Evolutionary conservation across 2,329 filamentous ascomycete genomes (phyloP), one percentile per base, ranked within the genome.

Genomic region (Alternaria rosae): DNA sequence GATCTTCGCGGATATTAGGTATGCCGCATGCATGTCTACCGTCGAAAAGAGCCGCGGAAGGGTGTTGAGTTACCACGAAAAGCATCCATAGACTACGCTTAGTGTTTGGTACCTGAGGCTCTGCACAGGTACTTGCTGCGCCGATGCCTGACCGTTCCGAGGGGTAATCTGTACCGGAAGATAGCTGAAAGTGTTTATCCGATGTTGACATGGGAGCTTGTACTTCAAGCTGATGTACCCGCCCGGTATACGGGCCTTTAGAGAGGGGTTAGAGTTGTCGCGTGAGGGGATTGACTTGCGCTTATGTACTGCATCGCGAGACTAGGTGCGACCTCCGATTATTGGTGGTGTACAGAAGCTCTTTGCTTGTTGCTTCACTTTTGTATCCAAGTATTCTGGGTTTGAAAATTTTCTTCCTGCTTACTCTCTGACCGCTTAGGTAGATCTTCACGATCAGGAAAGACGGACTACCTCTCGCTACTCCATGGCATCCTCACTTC

Each of bases 1-100:
- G 20, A 38, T 55, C 20, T 55, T 17, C 25, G 20, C 21, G 42
- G 51, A 51, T 32, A 38, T 51, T 51, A 51, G 28, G 30, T 38
- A 51, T 17, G 28, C 17, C 42, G 43, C 42, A 28, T 28, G 51
- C 57, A 59, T 44, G 57, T 45, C 35, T 45, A 17, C 30, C 47
- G 30, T 38, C 47, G 47, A 30, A 21, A 26, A 48, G 42, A 26
- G 54, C 57, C 38, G 38, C 28, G 42, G 35, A n/a, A 47, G 17
- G 51, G 45, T 42, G 51, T 44, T 45, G 45, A 41, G 51, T 32
- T 55, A 51, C 25, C 51, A 38, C 43, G 32, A 59, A 59, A 55
- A 59, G 57, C 51, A 55, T 5, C 15, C 43, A 59, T 59, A 30
- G 42, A 59, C 54, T 59, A 59, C 43, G 6, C 30, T n/a, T 55